These are phyloP conservation scores for Colletotrichum sp. DNA, from an alignment of 2,329 filamentous ascomycete species.

Conservation along the genomic window DNA sequence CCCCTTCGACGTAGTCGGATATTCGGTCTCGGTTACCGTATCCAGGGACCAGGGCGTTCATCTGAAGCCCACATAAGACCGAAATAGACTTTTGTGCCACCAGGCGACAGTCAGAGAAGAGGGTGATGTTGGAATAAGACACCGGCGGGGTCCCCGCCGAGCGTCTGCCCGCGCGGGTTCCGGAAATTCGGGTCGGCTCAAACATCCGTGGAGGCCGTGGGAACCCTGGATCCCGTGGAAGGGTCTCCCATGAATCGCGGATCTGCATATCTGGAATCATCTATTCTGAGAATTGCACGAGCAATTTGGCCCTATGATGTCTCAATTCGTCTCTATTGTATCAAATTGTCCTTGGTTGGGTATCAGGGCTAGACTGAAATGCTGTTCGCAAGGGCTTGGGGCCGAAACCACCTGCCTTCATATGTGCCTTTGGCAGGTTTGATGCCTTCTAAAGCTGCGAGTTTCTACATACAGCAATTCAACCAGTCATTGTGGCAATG, in stretches of 20 bases:
- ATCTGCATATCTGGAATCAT: neutral
- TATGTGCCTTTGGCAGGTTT: neutral
- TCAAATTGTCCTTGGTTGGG: neutral
- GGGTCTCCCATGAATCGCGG: neutral
- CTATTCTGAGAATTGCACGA: neutral
- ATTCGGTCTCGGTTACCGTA: neutral
- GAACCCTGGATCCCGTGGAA: neutral
- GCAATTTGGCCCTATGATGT: rapidly evolving
- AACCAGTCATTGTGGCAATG: neutral
- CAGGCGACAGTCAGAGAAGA: neutral
- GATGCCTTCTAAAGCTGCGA: neutral
- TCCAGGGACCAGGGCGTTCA: neutral
- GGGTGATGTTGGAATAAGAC: neutral
- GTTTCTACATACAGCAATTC: rapidly evolving
- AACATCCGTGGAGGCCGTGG: neutral
- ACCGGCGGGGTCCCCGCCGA: neutral
- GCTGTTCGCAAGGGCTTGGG: neutral
- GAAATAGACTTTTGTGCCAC: neutral
- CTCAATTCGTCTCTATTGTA: neutral
- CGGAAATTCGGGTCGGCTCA: neutral
- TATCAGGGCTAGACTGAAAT: neutral
- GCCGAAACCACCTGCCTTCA: neutral
- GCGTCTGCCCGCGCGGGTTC: neutral
- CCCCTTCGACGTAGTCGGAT: neutral
- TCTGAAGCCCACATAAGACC: neutral